Base-by-base conservation (phyloP, 1,284 basidiomycete species). In the Cystobasidium pallidum region DNA sequence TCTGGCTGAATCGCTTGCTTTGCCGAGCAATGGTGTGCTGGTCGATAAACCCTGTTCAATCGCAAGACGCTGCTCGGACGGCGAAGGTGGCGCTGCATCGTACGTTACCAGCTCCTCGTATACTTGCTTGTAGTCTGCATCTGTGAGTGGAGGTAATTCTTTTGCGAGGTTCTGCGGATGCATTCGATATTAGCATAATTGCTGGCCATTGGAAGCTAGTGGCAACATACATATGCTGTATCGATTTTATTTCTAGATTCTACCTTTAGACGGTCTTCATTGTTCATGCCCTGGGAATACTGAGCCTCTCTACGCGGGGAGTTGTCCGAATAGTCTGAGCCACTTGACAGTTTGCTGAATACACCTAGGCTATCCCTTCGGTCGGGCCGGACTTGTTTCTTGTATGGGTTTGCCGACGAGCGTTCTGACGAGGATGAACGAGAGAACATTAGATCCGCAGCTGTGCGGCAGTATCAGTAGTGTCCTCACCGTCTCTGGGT, bases 81-180 rank as follows among this genome's bases (percentile, higher is more conserved):
- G 67, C 8, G 67, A 70, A 21, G 57, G 57, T 28, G 67, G 67
- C 36, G 67, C 58, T 51, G 57, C 13, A 52, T 70, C 67, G 43
- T 70, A 61, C 0, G 41, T 51, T 11, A 70, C 17, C 13, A 70
- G 30, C 26, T 70, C 67, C 36, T 61, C 41, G 32, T 70, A 70
- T 24, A 70, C 59, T 39, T 61, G 45, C 10, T 28, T 19, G 34
- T 59, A 61, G 43, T 51, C 67, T 52, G 61, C 67, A 34, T 70
- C 58, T 26, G 67, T 70, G 30, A 70, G 59, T 41, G 55, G 57
- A 21, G 67, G 67, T 26, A 70, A 28, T 11, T 61, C 43, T 43
- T 70, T 62, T n/a, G 57, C 67, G 7, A 57, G 34, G 45, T 52
- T 57, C 67, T 70, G 51, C 64, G 15, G 15, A 55, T n/a, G 36